Evolutionary conservation across 2,329 filamentous ascomycete genomes (phyloP), one percentile per base, ranked within the genome.

Genomic region (Magnaporthiopsis rhizophila): DNA sequence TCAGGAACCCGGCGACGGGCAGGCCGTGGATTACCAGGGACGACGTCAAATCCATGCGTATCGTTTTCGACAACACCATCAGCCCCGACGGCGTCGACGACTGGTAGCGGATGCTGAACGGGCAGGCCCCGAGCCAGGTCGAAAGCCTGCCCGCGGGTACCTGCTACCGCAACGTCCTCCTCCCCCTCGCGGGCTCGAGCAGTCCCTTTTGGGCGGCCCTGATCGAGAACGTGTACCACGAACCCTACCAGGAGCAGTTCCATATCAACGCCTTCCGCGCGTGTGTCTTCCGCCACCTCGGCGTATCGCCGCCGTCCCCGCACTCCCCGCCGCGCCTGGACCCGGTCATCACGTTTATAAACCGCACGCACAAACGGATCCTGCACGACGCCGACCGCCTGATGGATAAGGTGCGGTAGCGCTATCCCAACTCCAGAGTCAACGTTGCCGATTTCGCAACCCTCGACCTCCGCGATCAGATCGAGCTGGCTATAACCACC

Each of bases 171-270:
- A 58, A 58, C 53, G 68, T 71, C 45, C 68, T 73, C 32, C 63
- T 72, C 58, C 69, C 71, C 7, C 64, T 72, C 18, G 66, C 68
- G 0, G 71, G 69, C 7, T 71, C 68, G 2, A 67, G 63, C 50
- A 69, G 68, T 53, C 72, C 72, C 6, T 72, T 72, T 63, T 72
- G 72, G 71, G 58, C 65, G 8, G 45, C 57, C 13, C 32, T 67
- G 34, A 56, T 65, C 8, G 67, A 67, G 32, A 36, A n/a, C 9
- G 53, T 58, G 58, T 57, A 65, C 59, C 62, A 63, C 56, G 65
- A 65, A 59, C 34, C 53, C 6, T 68, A 66, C 63, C 62, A 56
- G 26, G 63, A 61, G 11, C 63, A 59, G 32, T 36, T 36, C 21
- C 58, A 65, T 5, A 38, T 65, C 28, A 58, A 65, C n/a, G n/a